A percentile compares a stretch with the other conserved stretches of the same genome.
These are phyloP conservation scores for Hypoxylon perforatum DNA, from an alignment of 495 filamentous ascomycete species.

Conservation along the genomic window DNA sequence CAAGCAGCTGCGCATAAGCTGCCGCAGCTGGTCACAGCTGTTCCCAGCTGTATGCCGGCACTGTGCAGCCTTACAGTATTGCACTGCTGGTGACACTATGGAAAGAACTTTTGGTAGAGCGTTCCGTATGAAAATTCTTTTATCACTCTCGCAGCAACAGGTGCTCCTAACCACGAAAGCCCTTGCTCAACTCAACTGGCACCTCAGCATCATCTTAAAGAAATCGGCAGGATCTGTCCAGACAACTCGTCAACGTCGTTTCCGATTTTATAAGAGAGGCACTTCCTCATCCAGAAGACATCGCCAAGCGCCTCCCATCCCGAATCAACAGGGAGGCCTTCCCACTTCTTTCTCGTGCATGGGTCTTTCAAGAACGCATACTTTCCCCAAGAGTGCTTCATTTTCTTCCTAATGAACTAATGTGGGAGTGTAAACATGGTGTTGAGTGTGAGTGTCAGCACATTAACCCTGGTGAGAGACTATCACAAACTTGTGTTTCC, in stretches of 20 bases:
- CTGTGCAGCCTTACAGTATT: too few species aligned
- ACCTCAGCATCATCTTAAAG: background rate
- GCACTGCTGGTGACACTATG: too few species aligned
- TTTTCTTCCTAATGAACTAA: constrained; percentile 46
- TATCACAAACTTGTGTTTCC: background rate
- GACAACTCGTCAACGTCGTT: background rate
- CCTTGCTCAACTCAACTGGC: background rate
- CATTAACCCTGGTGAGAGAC: background rate
- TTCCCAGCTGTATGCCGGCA: too few species aligned
- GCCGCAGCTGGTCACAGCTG: too few species aligned
- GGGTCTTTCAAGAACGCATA: constrained; percentile 54
- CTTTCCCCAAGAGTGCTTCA: constrained; percentile 48
- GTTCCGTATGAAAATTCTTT: constrained; percentile 1
- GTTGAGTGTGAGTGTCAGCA: constrained; percentile 4
- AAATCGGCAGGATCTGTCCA: background rate
- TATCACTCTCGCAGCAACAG: constrained; percentile 1
- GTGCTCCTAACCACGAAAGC: background rate
- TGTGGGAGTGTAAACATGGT: constrained; percentile 48
- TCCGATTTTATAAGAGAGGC: background rate
- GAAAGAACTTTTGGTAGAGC: too few species aligned
- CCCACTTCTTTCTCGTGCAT: constrained; percentile 34
- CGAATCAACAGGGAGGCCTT: background rate
- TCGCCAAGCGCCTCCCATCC: background rate
- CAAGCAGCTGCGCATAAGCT: too few species aligned
- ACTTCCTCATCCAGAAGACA: background rate